Evolutionary conservation across 139 green algal species (phyloP).

Genomic region (Haematococcus sp.): DNA sequence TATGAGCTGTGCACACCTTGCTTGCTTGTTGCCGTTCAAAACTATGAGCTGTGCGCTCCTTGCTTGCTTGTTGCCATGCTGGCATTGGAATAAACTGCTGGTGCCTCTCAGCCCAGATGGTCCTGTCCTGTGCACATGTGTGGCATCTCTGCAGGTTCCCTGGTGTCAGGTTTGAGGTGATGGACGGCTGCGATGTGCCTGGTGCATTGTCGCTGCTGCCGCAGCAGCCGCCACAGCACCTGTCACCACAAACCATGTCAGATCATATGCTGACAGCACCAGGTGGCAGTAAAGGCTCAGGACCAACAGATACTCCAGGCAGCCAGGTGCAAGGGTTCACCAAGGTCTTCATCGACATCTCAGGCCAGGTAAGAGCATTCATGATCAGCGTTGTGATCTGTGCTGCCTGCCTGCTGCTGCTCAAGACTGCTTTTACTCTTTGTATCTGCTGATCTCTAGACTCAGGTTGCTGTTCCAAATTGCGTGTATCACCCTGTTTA

Average conservation of each 20-base stretch:
- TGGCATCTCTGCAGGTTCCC: not conserved
- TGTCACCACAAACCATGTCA: slow-evolving; percentile 33
- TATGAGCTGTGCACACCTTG: too few relatives aligned
- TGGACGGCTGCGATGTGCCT: slow-evolving; percentile 5
- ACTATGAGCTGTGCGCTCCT: not conserved
- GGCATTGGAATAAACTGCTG: not conserved
- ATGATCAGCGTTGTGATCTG: too few relatives aligned
- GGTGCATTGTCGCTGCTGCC: not conserved
- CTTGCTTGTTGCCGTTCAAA: not conserved
- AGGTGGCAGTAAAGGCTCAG: slow-evolving; percentile 25
- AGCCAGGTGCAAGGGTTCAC: not conserved
- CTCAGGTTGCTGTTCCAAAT: too few relatives aligned
- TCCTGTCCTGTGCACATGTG: not conserved
- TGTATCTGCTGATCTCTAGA: too few relatives aligned
- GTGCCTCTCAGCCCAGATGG: not conserved
- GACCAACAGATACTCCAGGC: slow-evolving; percentile 16
- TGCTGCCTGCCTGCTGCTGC: too few relatives aligned
- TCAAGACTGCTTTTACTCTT: too few relatives aligned
- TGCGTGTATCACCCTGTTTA: too few relatives aligned
- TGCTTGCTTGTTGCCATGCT: not conserved
- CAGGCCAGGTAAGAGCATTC: slow-evolving; percentile 5
- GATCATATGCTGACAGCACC: slow-evolving; percentile 12
- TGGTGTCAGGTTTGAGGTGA: not conserved
- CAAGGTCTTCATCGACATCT: slow-evolving; percentile 6
- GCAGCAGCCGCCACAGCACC: slow-evolving; percentile 1